These are phyloP conservation scores for Aspergillus sclerotioniger DNA, from an alignment of 495 filamentous ascomycete genomes.

Conservation along the genomic window DNA sequence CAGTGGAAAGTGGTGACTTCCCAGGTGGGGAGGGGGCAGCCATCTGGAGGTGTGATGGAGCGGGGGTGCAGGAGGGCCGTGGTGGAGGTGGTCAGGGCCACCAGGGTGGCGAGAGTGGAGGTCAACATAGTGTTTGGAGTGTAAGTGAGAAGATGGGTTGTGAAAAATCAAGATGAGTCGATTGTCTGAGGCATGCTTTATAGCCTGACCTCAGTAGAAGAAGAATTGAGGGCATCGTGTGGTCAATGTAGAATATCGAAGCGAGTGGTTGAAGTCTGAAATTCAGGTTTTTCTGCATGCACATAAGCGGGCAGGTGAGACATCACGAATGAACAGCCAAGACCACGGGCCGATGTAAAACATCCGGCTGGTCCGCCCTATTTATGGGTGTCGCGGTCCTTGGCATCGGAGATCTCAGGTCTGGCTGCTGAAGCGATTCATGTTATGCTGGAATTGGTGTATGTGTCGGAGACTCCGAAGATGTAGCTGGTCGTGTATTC, in stretches of 20 bases:
- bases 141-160: too few species aligned
- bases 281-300: neutral
- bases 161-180: too few species aligned
- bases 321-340: neutral
- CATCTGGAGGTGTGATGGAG: conserved; percentile 31
- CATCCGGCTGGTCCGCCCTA: neutral
- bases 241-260: neutral
- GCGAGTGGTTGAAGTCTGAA: neutral
- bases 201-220: too few species aligned
- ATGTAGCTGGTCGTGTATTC: neutral
- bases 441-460: neutral
- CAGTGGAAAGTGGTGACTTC: conserved; percentile 29
- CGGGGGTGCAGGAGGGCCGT: conserved; percentile 12
- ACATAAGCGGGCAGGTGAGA: neutral
- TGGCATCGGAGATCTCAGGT: neutral
- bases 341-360: neutral
- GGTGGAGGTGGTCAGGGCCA: conserved; percentile 10
- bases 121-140: neutral
- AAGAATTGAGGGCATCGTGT: neutral
- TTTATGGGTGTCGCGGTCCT: neutral
- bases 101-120: neutral
- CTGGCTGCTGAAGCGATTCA: neutral
- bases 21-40: conserved; percentile 37
- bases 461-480: neutral
- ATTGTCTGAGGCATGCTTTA: too few species aligned